Evolutionary conservation across 2,329 filamentous ascomycete genomes (phyloP).

Genomic region (Phaeosphaeriaceae sp.): DNA sequence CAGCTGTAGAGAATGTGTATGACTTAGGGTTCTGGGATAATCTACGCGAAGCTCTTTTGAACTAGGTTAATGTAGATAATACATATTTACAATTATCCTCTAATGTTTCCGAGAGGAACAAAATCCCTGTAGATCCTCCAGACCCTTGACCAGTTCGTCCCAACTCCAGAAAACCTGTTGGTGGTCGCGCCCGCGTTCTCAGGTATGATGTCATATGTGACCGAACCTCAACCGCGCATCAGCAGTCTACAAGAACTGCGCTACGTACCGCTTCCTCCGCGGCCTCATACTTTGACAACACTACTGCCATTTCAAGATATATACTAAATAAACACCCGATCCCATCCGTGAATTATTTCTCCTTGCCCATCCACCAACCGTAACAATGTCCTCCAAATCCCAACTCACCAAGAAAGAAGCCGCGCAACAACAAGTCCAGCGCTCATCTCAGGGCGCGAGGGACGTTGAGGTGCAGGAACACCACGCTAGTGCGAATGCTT

Average conservation of each 20-base stretch:
- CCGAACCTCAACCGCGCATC: not conserved
- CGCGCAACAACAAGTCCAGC: conserved; percentile 28
- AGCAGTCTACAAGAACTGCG: not conserved
- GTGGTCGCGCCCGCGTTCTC: not conserved
- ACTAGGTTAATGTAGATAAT: conserved; percentile 14
- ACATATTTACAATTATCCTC: not conserved
- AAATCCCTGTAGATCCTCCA: not conserved
- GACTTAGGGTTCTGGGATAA: conserved; percentile 51
- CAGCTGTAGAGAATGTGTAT: conserved; percentile 49
- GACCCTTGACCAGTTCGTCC: not conserved
- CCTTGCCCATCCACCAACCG: too few relatives aligned
- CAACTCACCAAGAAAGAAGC: conserved; percentile 33
- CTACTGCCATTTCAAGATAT: not conserved
- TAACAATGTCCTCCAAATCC: conserved; percentile 22
- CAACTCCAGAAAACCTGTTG: conserved; percentile 9
- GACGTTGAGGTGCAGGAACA: conserved; percentile 39
- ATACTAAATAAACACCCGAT: too few relatives aligned
- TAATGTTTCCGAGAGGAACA: not conserved
- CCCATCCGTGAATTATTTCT: too few relatives aligned
- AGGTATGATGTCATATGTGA: conserved; percentile 10
- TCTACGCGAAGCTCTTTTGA: conserved; percentile 34
- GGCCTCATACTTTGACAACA: not conserved
- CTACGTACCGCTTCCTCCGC: conserved; percentile 1
- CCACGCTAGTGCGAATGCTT: conserved; percentile 39
- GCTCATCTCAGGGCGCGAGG: conserved; percentile 23